Conservation (phyloP, 495 filamentous ascomycete species). For the Wilcoxina mikolae region DNA sequence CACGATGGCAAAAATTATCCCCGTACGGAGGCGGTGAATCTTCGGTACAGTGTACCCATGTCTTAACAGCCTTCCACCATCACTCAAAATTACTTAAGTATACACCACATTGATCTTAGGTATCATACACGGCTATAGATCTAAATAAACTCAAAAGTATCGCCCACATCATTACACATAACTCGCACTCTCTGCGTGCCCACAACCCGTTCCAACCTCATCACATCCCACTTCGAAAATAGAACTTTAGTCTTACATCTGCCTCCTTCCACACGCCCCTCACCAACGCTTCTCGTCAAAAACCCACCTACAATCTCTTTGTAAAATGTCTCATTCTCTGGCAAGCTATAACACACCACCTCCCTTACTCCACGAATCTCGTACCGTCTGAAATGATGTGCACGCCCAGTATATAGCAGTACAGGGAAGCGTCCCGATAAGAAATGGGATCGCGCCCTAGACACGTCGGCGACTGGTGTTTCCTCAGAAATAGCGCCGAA, state of each 20-base stretch:
- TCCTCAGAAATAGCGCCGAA: constrained; percentile 87
- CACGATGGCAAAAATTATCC: no score
- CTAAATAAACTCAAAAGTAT: constrained; percentile 75
- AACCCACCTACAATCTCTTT: constrained; percentile 68
- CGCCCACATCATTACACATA: constrained; percentile 59
- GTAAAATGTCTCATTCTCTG: constrained; percentile 81
- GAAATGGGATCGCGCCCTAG: constrained; percentile 77
- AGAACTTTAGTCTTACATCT: constrained; percentile 45
- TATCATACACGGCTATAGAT: not conserved
- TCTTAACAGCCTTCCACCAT: no score
- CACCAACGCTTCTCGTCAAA: constrained; percentile 41
- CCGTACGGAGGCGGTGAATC: no score
- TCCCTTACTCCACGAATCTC: constrained; percentile 61
- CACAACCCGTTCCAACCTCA: constrained; percentile 80
- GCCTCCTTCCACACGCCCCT: constrained; percentile 37
- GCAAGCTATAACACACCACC: constrained; percentile 72
- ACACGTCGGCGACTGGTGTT: constrained; percentile 55
- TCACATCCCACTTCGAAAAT: constrained; percentile 76
- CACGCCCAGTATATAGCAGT: constrained; percentile 78
- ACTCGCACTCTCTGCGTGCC: constrained; percentile 63
- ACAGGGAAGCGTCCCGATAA: constrained; percentile 64
- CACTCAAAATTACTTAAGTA: no score
- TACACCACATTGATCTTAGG: not conserved
- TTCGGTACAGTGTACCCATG: no score
- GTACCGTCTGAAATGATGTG: constrained; percentile 86